A percentile compares a stretch with the other conserved stretches of the same genome.
These are phyloP conservation scores for Umbilicus rupestris DNA, from an alignment of 164 flowering plant genomes.

Conservation along the genomic window DNA sequence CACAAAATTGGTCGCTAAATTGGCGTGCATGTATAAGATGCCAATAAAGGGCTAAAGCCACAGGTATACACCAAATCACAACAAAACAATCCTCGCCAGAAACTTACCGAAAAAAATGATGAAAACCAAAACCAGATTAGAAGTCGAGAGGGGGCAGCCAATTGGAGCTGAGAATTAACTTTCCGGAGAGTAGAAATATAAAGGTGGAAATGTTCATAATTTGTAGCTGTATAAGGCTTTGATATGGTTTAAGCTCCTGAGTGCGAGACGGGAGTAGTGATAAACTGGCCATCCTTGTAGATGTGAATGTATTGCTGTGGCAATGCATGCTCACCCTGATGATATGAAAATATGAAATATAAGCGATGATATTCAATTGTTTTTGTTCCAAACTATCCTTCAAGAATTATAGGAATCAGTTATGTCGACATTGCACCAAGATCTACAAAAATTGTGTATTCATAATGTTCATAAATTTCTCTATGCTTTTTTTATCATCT, in stretches of 20 bases:
- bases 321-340: slow-evolving; percentile 75
- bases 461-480: background rate
- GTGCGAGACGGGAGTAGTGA: slow-evolving; percentile 72
- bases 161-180: too few species aligned
- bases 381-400: background rate
- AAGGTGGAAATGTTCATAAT: background rate
- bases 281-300: slow-evolving; percentile 54
- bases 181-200: background rate
- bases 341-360: background rate
- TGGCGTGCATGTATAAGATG: background rate
- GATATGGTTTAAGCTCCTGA: slow-evolving; percentile 53
- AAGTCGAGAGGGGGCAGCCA: too few species aligned
- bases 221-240: background rate
- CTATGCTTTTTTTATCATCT: too few species aligned
- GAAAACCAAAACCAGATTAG: background rate
- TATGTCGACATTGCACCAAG: background rate
- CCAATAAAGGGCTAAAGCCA: background rate
- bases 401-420: background rate
- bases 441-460: background rate
- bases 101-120: background rate
- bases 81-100: background rate
- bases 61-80: background rate
- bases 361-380: background rate
- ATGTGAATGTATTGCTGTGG: slow-evolving; percentile 56
- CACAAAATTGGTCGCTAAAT: background rate